Conservation (phyloP, 1,284 basidiomycete species). For the Irpex sp. region DNA sequence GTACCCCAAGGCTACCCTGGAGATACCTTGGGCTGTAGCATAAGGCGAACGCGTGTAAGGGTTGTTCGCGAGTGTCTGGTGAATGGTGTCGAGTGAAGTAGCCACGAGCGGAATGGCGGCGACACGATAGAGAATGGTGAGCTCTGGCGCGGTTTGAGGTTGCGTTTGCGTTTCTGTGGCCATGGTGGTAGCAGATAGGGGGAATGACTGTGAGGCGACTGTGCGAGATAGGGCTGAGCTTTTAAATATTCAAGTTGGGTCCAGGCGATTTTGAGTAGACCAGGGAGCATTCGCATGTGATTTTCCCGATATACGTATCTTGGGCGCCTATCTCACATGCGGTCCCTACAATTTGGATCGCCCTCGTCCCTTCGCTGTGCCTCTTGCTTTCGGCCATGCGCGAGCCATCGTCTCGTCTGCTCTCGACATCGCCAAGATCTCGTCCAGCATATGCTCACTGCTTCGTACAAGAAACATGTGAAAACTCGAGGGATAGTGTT, state of each 20-base stretch:
- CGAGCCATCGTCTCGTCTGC: neutral
- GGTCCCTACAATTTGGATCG: neutral
- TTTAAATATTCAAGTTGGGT: neutral
- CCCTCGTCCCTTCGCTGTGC: neutral
- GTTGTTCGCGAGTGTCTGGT: conserved; percentile 56
- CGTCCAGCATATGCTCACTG: neutral
- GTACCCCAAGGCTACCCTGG: conserved; percentile 54
- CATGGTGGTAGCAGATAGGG: conserved; percentile 28
- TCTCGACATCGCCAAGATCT: neutral
- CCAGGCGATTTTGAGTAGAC: neutral
- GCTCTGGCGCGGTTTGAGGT: conserved; percentile 39
- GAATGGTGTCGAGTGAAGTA: conserved; percentile 55
- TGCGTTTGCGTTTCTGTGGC: conserved; percentile 35
- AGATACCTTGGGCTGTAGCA: conserved; percentile 55
- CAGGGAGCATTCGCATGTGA: neutral
- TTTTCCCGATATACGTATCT: neutral
- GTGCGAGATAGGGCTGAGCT: conserved; percentile 1
- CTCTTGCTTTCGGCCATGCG: neutral
- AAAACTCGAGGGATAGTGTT: neutral
- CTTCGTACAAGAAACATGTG: neutral
- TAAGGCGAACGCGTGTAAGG: conserved; percentile 61
- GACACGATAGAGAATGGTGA: conserved; percentile 61
- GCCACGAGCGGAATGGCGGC: conserved; percentile 67
- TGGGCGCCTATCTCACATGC: neutral
- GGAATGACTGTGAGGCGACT: conserved; percentile 3